Percentiles rank a stretch among this genome's conserved stretches.
These are phyloP conservation scores for Microcera coccophila DNA, from an alignment of 2,329 filamentous ascomycete species.

Conservation along the genomic window DNA sequence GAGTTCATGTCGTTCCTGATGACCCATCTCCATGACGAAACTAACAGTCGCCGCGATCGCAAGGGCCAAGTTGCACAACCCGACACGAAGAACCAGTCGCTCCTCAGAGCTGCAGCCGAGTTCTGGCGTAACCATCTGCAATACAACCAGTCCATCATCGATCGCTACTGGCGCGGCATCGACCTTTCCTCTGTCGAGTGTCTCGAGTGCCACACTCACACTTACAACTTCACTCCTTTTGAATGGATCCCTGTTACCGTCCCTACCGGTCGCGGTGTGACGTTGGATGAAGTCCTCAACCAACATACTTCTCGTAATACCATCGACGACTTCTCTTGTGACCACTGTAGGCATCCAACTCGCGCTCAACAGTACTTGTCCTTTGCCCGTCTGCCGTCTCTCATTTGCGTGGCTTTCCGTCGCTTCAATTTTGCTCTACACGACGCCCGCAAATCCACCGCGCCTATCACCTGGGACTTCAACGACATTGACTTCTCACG, in stretches of 20 bases:
- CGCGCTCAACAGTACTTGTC: slow-evolving; percentile 67
- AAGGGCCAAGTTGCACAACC: slow-evolving; percentile 31
- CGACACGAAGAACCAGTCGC: slow-evolving; percentile 30
- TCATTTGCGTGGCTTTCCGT: slow-evolving; percentile 75
- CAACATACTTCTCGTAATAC: slow-evolving; percentile 66
- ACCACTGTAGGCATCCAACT: slow-evolving; percentile 65
- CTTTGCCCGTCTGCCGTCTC: slow-evolving; percentile 73
- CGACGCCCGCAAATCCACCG: slow-evolving; percentile 60
- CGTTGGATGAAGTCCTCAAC: slow-evolving; percentile 61
- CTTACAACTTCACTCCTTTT: slow-evolving; percentile 41
- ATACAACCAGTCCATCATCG: slow-evolving; percentile 70
- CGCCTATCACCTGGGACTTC: slow-evolving; percentile 72
- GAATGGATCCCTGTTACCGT: slow-evolving; percentile 54
- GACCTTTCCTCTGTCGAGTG: slow-evolving; percentile 70
- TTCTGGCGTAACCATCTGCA: slow-evolving; percentile 72
- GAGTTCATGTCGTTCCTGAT: slow-evolving; percentile 85
- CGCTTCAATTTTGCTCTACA: slow-evolving; percentile 42
- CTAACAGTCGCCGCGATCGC: slow-evolving; percentile 58
- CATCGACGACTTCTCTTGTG: slow-evolving; percentile 68
- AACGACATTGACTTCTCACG: slow-evolving; percentile 57
- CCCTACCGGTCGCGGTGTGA: slow-evolving; percentile 28
- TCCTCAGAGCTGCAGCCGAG: slow-evolving; percentile 58
- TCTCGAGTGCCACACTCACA: slow-evolving; percentile 51
- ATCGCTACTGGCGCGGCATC: slow-evolving; percentile 74
- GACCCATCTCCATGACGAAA: slow-evolving; percentile 78